Evolutionary conservation across 1,139 yeast species (phyloP).

Genomic region (Spencermartinsiella ligniputridi): DNA sequence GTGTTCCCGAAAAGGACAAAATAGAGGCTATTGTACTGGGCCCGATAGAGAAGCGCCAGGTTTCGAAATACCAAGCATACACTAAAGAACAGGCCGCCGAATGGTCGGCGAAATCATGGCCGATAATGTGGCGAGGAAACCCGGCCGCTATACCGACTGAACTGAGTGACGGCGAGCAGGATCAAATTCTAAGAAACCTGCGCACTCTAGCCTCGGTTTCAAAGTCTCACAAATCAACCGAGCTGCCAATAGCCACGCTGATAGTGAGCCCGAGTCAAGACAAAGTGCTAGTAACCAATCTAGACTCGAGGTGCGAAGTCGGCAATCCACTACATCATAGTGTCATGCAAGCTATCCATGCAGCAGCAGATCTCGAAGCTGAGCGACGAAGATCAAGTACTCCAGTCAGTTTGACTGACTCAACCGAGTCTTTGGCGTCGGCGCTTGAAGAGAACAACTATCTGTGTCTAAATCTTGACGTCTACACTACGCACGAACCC

Average conservation of each 20-base stretch:
- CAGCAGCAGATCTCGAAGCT: conserved; percentile 51
- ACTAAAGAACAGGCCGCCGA: conserved; percentile 56
- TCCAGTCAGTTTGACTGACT: background rate
- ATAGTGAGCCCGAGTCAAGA: conserved; percentile 47
- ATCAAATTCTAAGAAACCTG: conserved; percentile 41
- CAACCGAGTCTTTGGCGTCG: conserved; percentile 7
- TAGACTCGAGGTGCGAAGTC: conserved; percentile 38
- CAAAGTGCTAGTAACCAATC: conserved; percentile 34
- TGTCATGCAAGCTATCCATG: conserved; percentile 63
- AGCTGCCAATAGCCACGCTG: conserved; percentile 41
- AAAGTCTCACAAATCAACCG: conserved; percentile 13
- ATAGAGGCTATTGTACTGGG: conserved; percentile 29
- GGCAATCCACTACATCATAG: conserved; percentile 63
- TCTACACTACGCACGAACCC: conserved; percentile 92
- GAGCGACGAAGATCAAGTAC: conserved; percentile 17
- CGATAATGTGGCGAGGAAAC: conserved; percentile 89
- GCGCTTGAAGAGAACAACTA: conserved; percentile 38
- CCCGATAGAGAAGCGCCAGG: conserved; percentile 25
- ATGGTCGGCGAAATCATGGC: conserved; percentile 79
- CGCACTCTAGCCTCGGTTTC: conserved; percentile 32
- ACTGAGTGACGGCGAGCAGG: conserved; percentile 47
- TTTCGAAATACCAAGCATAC: conserved; percentile 54
- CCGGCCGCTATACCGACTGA: conserved; percentile 72
- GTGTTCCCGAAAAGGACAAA: conserved; percentile 18
- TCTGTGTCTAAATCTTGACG: conserved; percentile 70